A percentile compares a stretch with the other conserved stretches of the same genome.
Evolutionary conservation across 2,329 filamentous ascomycete species (phyloP).

Genomic region (Anthostomella pinea): DNA sequence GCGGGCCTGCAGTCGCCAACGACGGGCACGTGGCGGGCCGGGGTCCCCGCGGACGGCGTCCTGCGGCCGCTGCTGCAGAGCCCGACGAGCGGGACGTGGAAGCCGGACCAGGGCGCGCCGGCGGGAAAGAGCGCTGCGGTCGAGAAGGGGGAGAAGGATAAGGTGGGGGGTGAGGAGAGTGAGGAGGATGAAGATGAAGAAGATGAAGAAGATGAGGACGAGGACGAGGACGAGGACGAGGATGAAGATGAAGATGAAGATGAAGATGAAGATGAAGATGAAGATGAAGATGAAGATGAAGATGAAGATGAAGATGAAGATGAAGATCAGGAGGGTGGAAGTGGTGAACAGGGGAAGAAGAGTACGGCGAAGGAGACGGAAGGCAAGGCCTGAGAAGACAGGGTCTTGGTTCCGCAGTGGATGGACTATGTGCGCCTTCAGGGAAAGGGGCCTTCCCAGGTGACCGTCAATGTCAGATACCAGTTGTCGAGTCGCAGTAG

Average conservation of each 20-base stretch:
- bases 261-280: constrained; percentile 28
- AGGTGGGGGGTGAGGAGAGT: constrained; percentile 31
- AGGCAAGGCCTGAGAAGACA: constrained; percentile 1
- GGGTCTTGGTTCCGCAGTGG: no score
- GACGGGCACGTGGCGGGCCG: constrained; percentile 40
- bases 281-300: constrained; percentile 24
- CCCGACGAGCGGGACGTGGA: constrained; percentile 42
- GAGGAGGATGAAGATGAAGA: constrained; percentile 24
- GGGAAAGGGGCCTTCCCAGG: no score
- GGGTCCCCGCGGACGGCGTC: constrained; percentile 19
- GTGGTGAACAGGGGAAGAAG: constrained; percentile 21
- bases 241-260: constrained; percentile 28
- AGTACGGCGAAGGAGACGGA: background rate
- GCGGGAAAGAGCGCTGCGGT: constrained; percentile 38
- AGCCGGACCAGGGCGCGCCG: constrained; percentile 33
- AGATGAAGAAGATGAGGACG: constrained; percentile 22
- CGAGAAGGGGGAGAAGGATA: constrained; percentile 40
- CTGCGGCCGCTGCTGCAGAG: constrained; percentile 39
- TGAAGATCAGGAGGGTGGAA: constrained; percentile 12
- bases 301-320: constrained; percentile 16
- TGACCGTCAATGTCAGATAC: no score
- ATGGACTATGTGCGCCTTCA: no score
- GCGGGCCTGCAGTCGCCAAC: constrained; percentile 45
- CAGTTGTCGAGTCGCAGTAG: no score
- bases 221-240: constrained; percentile 20